These are phyloP conservation scores for Neostapfia colusana DNA, from an alignment of 176 grass and related monocot genomes.

Conservation along the genomic window DNA sequence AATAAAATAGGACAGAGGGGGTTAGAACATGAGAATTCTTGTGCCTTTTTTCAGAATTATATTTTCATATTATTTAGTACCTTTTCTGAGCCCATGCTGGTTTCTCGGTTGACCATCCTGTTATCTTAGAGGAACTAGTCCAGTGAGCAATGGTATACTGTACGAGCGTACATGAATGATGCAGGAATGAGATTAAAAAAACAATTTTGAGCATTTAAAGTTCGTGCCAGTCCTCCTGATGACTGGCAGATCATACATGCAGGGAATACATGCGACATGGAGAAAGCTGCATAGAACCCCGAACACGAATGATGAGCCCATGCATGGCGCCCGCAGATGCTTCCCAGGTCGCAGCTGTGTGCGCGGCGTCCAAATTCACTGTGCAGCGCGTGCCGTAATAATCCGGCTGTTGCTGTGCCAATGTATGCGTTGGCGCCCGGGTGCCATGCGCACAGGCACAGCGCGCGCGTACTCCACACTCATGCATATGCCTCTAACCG, in stretches of 20 bases:
- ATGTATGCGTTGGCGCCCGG: neutral
- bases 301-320: slow-evolving; percentile 24
- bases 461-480: neutral
- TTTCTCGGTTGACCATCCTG: neutral
- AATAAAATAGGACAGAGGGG: neutral
- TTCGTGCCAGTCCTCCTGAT: neutral
- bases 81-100: neutral
- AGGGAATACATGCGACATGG: neutral
- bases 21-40: neutral
- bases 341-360: slow-evolving; percentile 20
- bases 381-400: slow-evolving; percentile 21
- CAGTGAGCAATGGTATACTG: too few species aligned
- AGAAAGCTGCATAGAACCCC: neutral
- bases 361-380: neutral
- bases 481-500: neutral
- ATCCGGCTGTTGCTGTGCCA: neutral
- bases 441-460: neutral
- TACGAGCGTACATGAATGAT: too few species aligned
- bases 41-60: neutral
- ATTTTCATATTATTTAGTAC: neutral
- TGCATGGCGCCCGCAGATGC: slow-evolving; percentile 21
- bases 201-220: neutral
- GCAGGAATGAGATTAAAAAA: neutral
- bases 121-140: neutral
- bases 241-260: slow-evolving; percentile 5